Evolutionary conservation across 2,329 filamentous ascomycete species (phyloP).

Genomic region (Pseudofabraea citricarpa): DNA sequence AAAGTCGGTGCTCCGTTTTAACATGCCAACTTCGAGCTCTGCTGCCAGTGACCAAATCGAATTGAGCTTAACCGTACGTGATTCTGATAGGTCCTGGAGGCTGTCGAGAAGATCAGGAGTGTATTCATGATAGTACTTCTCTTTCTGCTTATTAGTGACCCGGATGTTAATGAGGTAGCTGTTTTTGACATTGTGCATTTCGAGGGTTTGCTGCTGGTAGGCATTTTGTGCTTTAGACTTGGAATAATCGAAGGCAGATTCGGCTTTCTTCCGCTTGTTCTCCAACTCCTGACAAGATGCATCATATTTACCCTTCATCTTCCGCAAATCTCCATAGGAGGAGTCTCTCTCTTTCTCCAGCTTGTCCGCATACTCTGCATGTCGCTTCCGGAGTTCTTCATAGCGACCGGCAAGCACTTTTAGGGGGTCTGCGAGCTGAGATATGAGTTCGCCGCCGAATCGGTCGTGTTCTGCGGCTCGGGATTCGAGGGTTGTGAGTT

Average conservation of each 20-base stretch:
- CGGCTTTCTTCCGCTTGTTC: conserved; percentile 88
- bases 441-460: conserved; percentile 72
- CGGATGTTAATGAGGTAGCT: conserved; percentile 96
- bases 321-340: conserved; percentile 80
- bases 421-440: conserved; percentile 80
- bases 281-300: conserved; percentile 91
- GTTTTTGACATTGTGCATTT: conserved; percentile 98
- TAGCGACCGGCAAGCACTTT: conserved; percentile 70
- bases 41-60: conserved; percentile 78
- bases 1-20: conserved; percentile 68
- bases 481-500: conserved; percentile 83
- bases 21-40: conserved; percentile 72
- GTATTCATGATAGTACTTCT: conserved; percentile 96
- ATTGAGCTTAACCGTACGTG: conserved; percentile 79
- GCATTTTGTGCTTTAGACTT: conserved; percentile 87
- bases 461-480: conserved; percentile 86
- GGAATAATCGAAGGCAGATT: conserved; percentile 79
- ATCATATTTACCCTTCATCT: conserved; percentile 92
- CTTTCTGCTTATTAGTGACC: conserved; percentile 95
- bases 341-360: conserved; percentile 84
- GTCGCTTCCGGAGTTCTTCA: conserved; percentile 88
- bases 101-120: conserved; percentile 90
- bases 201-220: conserved; percentile 85
- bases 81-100: conserved; percentile 89
- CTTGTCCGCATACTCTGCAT: conserved; percentile 82